Base-by-base conservation (phyloP, 1,284 basidiomycete genomes). In the Ceraceosorus guamensis region DNA sequence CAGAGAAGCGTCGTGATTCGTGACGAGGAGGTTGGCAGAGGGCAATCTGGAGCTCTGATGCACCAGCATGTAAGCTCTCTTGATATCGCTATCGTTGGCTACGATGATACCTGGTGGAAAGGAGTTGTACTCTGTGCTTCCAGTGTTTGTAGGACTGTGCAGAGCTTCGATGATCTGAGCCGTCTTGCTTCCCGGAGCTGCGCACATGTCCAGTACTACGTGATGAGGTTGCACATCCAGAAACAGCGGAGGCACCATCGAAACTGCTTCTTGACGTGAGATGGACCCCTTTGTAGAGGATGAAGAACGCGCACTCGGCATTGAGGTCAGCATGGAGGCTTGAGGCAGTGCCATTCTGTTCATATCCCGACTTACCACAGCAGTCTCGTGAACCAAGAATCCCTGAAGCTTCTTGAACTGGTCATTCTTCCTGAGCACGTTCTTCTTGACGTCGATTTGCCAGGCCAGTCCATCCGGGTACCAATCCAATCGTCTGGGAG, bases 121-220 rank as follows among this genome's bases (percentile, higher is more conserved):
- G 14, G 64, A 50, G 56, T 69, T 68, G 16, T 67, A 68, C n/a
- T 43, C 10, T 8, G 37, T 8, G 41, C 55, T 52, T n/a, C n/a
- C n/a, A 4, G 70, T 61, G 18, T 64, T 65, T 56, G 68, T 60
- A 35, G 73, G 70, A 16, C 71, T 71, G 71, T 93, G 90, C 3
- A 95, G 80, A 2, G 88, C 87, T 80, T 95, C 91, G 43, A 95
- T 82, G 13, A 95, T 80, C 79, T 95, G 91, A 4, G 89, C 88
- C 5, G 91, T 92, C 84, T 99, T 98, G 34, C 91, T 95, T 13
- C 95, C 95, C 1, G 95, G 95, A 1, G 95, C 93, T n/a, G 95
- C 95, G 75, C 93, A 99, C 88, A 96, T 91, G 78, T 99, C 93
- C 67, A 98, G 84, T 13, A 75, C 73, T 37, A 74, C 55, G 55